Base-by-base conservation (phyloP, 2,329 filamentous ascomycete genomes). In the Scolecobasidium constrictum region DNA sequence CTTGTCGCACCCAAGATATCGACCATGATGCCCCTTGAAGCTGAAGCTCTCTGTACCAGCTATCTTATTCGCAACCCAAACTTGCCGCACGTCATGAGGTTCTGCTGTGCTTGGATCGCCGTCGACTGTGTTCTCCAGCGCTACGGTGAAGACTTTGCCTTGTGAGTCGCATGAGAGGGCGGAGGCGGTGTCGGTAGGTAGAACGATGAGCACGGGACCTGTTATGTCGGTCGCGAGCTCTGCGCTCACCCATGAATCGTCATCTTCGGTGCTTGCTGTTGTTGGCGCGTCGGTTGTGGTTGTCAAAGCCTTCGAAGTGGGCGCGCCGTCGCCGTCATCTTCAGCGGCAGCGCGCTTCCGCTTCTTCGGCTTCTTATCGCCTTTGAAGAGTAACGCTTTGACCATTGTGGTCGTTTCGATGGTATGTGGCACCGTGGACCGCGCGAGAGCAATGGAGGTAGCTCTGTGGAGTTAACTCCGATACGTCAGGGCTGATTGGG, bases 311-410 rank as follows among this genome's bases (percentile, higher is more conserved):
- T 47, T 31, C 21, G 38, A 19, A 7, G 20, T 11, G 7, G 12
- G 15, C 21, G 35, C 43, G 22, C 60, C 57, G 20, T 63, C 59
- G 11, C 62, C 59, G 20, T 67, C 63, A 46, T 70, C 65, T 35
- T 76, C 69, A 35, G 66, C 66, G 41, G 70, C 68, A 38, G 73
- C 65, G 52, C 84, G 78, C 73, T 94, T 95, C 61, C 86, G 77
- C 71, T 95, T 95, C 65, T 92, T 94, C 26, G 77, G 67, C 67
- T 92, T 92, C 65, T 93, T 95, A 67, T 98, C 92, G 70, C 92
- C 92, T 67, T 98, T 98, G 73, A 98, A 98, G 38, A 78, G 72
- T 46, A 98, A 75, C 38, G 90, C 81, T 61, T 94, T 95, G 53
- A 94, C 81, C 84, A 92, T 92, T n/a, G n/a, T n/a, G n/a, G n/a